Evolutionary conservation across 78 protist genomes (phyloP).

Genomic region (Dictyostelium purpureum): DNA sequence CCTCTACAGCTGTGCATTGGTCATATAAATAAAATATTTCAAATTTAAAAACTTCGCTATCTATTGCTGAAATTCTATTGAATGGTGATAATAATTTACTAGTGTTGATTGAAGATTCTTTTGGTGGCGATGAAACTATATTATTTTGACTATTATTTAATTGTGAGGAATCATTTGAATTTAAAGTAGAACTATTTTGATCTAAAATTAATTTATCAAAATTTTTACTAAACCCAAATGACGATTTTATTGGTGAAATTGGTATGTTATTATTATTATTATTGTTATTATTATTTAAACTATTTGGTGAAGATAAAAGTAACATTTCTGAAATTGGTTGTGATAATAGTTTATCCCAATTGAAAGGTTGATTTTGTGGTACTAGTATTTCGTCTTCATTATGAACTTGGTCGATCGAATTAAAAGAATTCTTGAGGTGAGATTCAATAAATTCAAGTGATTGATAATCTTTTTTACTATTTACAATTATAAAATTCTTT

Average conservation of each 20-base stretch:
- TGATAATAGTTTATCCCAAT: slow-evolving; percentile 12
- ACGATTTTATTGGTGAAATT: neutral
- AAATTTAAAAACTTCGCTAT: slow-evolving; percentile 19
- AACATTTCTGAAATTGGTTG: slow-evolving; percentile 13
- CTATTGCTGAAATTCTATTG: neutral
- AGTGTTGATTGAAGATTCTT: neutral
- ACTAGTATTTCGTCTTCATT: neutral
- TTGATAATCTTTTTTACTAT: neutral
- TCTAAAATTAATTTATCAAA: no score
- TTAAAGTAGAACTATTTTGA: no score
- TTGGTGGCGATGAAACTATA: neutral
- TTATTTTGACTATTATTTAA: neutral
- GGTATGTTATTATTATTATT: neutral
- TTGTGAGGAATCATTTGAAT: no score
- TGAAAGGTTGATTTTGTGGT: neutral
- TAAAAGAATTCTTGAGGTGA: neutral
- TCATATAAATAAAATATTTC: slow-evolving; percentile 40
- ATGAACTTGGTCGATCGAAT: neutral
- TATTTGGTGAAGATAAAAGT: neutral
- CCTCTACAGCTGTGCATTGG: slow-evolving; percentile 4
- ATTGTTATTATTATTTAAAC: neutral
- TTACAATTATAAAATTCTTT: slow-evolving; percentile 11
- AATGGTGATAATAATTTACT: neutral
- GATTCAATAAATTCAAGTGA: neutral
- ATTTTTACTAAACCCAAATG: slow-evolving; percentile 3